These are phyloP conservation scores for Umbellularia californica DNA, from an alignment of 164 flowering plant genomes.

Conservation along the genomic window DNA sequence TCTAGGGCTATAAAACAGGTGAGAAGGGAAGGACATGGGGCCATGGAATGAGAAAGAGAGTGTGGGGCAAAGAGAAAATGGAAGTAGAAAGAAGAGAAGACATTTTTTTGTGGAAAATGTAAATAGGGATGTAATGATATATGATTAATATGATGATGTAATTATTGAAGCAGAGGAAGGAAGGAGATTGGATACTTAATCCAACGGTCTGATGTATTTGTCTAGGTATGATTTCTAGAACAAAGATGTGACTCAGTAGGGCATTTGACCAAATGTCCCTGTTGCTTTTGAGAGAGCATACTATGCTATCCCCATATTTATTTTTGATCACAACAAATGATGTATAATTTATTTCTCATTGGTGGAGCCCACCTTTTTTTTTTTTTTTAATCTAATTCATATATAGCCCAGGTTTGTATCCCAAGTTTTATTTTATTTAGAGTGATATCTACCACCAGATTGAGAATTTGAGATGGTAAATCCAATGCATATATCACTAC, in stretches of 20 bases:
- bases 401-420: too few species aligned
- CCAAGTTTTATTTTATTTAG: too few species aligned
- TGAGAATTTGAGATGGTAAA: too few species aligned
- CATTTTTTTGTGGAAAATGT: neutral
- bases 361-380: too few species aligned
- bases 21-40: neutral
- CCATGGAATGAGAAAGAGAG: neutral
- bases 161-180: neutral
- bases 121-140: neutral
- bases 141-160: conserved; percentile 17
- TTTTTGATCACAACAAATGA: too few species aligned
- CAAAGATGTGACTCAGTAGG: neutral
- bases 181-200: neutral
- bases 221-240: neutral
- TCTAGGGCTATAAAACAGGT: conserved; percentile 3
- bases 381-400: too few species aligned
- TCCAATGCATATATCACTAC: too few species aligned
- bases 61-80: neutral
- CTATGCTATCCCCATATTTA: too few species aligned
- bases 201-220: neutral
- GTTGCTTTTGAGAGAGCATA: too few species aligned
- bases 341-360: too few species aligned
- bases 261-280: too few species aligned
- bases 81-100: neutral
- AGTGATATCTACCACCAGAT: too few species aligned